Base-by-base conservation (phyloP, 2,329 filamentous ascomycete genomes). In the Raffaelea arxii region DNA sequence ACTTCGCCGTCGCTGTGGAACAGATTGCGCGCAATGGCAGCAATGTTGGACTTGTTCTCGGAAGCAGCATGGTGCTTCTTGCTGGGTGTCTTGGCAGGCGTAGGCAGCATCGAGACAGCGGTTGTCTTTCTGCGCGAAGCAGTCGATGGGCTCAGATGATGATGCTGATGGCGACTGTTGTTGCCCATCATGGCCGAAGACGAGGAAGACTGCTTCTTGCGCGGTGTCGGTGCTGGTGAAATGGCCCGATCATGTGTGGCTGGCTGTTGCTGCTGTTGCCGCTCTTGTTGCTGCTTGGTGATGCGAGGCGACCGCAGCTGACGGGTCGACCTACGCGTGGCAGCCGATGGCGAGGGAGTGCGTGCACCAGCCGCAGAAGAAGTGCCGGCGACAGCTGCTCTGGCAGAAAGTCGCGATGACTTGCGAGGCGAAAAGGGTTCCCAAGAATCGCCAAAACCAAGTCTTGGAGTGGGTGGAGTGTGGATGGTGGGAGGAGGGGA, bases 51-150 rank as follows among this genome's bases (percentile, higher is more conserved):
- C 44, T 69, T 64, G 23, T 68, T 68, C 58, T 75, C 69, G 56
- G 68, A 66, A 18, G 68, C 69, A 16, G 68, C 69, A 37, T 52
- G 52, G 41, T 74, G 70, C 68, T 84, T 86, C 62, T 75, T 74
- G 3, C 72, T 60, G 1, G 80, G 86, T 3, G 86, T 91, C 68
- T 90, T 90, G 53, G 80, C 76, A 2, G 86, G 86, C 3, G 86
- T 91, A 16, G 83, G 84, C 40, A 90, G 75, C 74, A 86, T 84
- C 52, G 69, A 72, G 46, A 60, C 45, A 23, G 63, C 60, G 12
- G 72, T 66, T 7, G 37, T 24, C 22, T 40, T 46, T 7, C 25
- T 41, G 32, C n/a, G n/a, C 6, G 40, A 16, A 3, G n/a, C 18
- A 50, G 64, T 60, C 44, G 74, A 67, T 6, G 65, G 62, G 22